Percentiles rank a stretch among this genome's conserved stretches.
phyloP scores from a whole-genome alignment of 2,329 filamentous ascomycete species.

The Stromatinia cepivora region DNA sequence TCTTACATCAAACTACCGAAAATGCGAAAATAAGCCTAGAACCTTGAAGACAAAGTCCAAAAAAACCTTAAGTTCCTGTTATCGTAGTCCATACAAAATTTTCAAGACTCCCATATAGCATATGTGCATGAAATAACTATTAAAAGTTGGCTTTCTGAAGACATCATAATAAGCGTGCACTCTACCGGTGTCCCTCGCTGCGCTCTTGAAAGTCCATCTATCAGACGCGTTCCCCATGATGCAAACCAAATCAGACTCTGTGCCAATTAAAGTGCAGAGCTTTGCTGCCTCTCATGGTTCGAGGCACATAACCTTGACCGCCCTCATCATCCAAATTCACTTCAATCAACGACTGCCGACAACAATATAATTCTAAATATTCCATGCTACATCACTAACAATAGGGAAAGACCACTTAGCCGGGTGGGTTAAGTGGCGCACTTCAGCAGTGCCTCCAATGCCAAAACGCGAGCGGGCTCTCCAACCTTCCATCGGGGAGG shows the following conservation, averaged over 20 bases:
- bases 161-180: background rate
- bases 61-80: background rate
- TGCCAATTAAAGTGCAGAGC: background rate
- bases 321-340: background rate
- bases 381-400: background rate
- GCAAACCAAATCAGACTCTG: background rate
- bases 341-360: background rate
- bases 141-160: background rate
- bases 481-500: background rate
- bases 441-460: background rate
- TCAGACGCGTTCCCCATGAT: background rate
- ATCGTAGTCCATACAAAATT: no score
- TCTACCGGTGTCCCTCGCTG: background rate
- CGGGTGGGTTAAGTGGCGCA: background rate
- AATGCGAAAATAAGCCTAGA: no score
- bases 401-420: background rate
- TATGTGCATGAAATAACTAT: background rate
- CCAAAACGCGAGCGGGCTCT: background rate
- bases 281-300: background rate
- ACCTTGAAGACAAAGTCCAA: background rate
- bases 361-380: background rate
- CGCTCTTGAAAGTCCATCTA: background rate
- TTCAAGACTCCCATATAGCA: no score
- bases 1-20: background rate
- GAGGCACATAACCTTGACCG: background rate